These are phyloP conservation scores for Amphicarpaea edgeworthii DNA, from an alignment of 306 rosid genomes.

Conservation along the genomic window DNA sequence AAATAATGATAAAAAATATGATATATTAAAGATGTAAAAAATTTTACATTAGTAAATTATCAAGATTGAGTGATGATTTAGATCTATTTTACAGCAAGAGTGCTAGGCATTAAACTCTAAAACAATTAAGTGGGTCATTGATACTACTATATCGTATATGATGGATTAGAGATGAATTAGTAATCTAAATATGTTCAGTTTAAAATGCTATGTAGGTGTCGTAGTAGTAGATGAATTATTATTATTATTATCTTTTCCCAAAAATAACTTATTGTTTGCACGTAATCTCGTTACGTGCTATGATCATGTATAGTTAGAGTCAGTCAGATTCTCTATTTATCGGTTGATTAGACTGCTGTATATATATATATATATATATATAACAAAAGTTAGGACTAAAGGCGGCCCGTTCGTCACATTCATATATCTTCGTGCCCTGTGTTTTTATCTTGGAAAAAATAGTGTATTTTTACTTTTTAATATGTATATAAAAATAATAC, in stretches of 20 bases:
- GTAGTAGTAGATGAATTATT: neutral
- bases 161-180: neutral
- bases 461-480: neutral
- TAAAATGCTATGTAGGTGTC: neutral
- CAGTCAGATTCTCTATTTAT: constrained; percentile 21
- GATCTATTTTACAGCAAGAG: no score
- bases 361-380: no score
- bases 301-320: neutral
- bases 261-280: constrained; percentile 19
- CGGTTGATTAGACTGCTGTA: constrained; percentile 31
- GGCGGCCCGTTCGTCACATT: constrained; percentile 3
- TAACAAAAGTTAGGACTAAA: no score
- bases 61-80: no score
- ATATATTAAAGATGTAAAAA: no score
- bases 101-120: no score
- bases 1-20: no score
- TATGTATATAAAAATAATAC: neutral
- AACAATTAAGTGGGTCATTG: neutral
- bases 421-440: constrained; percentile 26
- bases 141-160: neutral
- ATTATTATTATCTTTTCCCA: neutral
- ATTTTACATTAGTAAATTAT: no score
- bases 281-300: neutral
- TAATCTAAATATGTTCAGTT: neutral
- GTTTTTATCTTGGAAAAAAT: neutral